Evolutionary conservation across 2,329 filamentous ascomycete genomes (phyloP).

Genomic region (Scedosporium minutisporum): DNA sequence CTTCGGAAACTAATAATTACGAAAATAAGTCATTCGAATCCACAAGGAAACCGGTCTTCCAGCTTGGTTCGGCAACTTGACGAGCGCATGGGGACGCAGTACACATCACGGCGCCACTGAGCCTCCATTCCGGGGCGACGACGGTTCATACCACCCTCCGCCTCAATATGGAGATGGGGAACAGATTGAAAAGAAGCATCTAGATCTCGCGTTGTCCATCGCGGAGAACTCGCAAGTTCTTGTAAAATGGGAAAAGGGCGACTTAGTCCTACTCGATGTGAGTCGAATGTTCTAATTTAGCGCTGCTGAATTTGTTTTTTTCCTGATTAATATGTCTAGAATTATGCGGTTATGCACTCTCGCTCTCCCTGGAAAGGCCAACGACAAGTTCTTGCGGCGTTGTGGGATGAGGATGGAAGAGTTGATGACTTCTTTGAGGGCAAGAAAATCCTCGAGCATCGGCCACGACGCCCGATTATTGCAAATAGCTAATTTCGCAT

Average conservation of each 20-base stretch:
- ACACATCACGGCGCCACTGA: conserved; percentile 21
- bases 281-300: too few species aligned
- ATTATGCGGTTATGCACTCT: conserved; percentile 24
- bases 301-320: too few species aligned
- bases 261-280: too few species aligned
- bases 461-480: too few species aligned
- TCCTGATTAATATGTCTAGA: conserved; percentile 12
- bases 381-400: conserved; percentile 20
- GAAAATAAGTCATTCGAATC: conserved; percentile 18
- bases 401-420: conserved; percentile 18
- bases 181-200: not conserved
- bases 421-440: too few species aligned
- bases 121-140: conserved; percentile 20
- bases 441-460: too few species aligned
- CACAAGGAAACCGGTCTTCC: conserved; percentile 17
- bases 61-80: conserved; percentile 25
- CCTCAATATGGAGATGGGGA: conserved; percentile 20
- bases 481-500: too few species aligned
- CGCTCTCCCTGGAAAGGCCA: conserved; percentile 20
- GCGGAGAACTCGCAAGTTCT: too few species aligned
- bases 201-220: too few species aligned
- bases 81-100: conserved; percentile 23
- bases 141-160: conserved; percentile 23
- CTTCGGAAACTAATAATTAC: too few species aligned
- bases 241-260: too few species aligned